Evolutionary conservation across 257 asterid species (phyloP), one percentile per base, ranked within the genome.

Genomic region (Orobanche coerulescens): DNA sequence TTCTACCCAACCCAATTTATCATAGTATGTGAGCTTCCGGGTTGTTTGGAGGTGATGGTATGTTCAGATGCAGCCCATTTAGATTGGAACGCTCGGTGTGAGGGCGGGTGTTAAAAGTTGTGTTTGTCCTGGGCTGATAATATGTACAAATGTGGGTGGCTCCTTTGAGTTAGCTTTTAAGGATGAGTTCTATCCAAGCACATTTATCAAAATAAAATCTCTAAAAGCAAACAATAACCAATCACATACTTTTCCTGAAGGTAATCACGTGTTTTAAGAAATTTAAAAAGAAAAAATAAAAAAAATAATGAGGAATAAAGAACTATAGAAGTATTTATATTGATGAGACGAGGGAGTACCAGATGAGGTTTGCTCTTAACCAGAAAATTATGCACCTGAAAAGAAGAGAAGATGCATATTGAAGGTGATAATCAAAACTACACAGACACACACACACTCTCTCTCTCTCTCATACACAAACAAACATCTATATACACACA

Each of bases 351-450:
- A 56, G 61, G 60, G 20, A 4, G 66, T 86, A 92, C 98, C 98
- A 84, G 94, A 72, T 92, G 95, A 71, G 95, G 94, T 74, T 83
- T 86, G 62, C 80, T 73, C 79, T 88, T 88, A 5, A 62, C 81
- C 58, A 88, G 80, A 79, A 92, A 92, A 53, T 81, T 87, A 54
- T 76, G 94, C 55, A 70, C 87, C 98, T 92, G 87, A 62, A 73
- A 82, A 59, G 40, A 58, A 60, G 30, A 23, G 31, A 53, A 58
- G 30, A 43, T 50, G 55, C 31, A 57, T 53, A 67, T 64, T 54
- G 66, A 55, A 31, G 54, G 7, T 44, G 25, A 39, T 31, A 52
- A 6, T 2, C 25, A 49, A 30, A 58, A 23, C 11, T 42, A 53
- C 31, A 50, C 36, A 24, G 13, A 19, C 25, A 16, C 52, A 16